Base-by-base conservation (phyloP, 2,329 filamentous ascomycete genomes). In the Microsporum ferrugineum region DNA sequence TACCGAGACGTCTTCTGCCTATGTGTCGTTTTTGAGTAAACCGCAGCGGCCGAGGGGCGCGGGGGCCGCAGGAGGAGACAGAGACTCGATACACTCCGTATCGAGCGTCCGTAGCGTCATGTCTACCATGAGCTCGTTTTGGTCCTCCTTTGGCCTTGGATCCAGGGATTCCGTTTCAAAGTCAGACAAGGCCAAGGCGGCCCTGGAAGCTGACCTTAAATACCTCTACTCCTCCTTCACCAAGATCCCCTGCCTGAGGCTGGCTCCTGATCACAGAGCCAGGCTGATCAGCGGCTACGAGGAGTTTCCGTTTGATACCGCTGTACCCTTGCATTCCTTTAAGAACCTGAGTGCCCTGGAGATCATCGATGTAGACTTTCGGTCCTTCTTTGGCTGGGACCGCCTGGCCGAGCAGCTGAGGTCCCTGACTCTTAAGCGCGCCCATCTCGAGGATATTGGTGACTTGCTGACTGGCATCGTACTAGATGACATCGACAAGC, bases 191-290 rank as follows among this genome's bases (percentile, higher is more conserved):
- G 90, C 94, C 72, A 95, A 95, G 75, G 87, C 87, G 62, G 88
- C 89, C 51, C 76, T 94, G 61, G 86, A 94, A 71, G 84, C 88
- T 61, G 94, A 99, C 72, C 78, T 96, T 67, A 96, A 92, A 73
- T 97, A 99, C 73, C 80, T 99, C 38, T 99, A 96, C 77, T 97
- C 94, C 47, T 90, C 94, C 61, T 99, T 97, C 72, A 99, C 94
- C 70, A 99, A 97, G 77, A 95, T 99, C 49, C 94, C 94, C 0
- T 96, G 89, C 70, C 79, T 99, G 65, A 86, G 88, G 65, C 80
- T 99, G 60, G 86, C 91, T 33, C 91, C 91, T n/a, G 94, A 99
- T 74, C 91, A 91, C 79, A 88, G 90, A 66, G 91, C 92, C 57
- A 86, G 88, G 59, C 79, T 96, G 63, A 96, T 99, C 67, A 84